A percentile compares a stretch with the other conserved stretches of the same genome.
Conservation (phyloP, 257 asterid genomes). For the Gardenia jasminoides region DNA sequence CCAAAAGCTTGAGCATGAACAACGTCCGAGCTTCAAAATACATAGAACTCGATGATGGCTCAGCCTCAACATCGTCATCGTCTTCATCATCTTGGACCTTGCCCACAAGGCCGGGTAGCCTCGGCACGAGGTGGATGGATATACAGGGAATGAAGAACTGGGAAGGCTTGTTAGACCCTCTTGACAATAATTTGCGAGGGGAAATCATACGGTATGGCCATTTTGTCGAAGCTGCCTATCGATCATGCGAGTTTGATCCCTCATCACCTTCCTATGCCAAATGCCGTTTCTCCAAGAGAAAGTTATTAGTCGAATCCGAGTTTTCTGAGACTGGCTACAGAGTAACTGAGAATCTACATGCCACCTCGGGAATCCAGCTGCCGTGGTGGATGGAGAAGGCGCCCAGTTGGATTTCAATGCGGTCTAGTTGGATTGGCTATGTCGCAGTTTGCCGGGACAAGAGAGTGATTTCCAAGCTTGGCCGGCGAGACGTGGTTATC, state of each 20-base stretch:
- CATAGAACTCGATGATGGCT: background rate
- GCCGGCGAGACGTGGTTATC: constrained; percentile 83
- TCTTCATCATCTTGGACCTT: background rate
- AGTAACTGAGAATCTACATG: constrained; percentile 49
- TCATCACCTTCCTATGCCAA: constrained; percentile 49
- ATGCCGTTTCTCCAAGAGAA: constrained; percentile 48
- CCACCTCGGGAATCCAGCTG: constrained; percentile 63
- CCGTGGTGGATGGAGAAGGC: constrained; percentile 59
- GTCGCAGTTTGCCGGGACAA: constrained; percentile 72
- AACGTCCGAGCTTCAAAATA: constrained; percentile 12
- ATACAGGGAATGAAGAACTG: constrained; percentile 68
- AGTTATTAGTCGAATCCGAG: constrained; percentile 39
- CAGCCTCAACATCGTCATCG: background rate
- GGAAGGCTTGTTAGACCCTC: constrained; percentile 85
- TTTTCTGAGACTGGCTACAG: constrained; percentile 52
- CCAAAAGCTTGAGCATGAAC: constrained; percentile 16
- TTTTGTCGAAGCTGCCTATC: constrained; percentile 71
- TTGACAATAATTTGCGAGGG: constrained; percentile 57
- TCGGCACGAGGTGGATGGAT: constrained; percentile 62
- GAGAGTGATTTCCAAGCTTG: constrained; percentile 61
- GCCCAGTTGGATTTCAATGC: constrained; percentile 54
- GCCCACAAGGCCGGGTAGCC: constrained; percentile 5
- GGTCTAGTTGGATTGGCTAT: constrained; percentile 82
- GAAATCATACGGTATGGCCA: constrained; percentile 75
- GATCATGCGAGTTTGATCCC: constrained; percentile 58